These are phyloP conservation scores for Tagetes patula DNA, from an alignment of 129 eudicot genomes.

Conservation along the genomic window DNA sequence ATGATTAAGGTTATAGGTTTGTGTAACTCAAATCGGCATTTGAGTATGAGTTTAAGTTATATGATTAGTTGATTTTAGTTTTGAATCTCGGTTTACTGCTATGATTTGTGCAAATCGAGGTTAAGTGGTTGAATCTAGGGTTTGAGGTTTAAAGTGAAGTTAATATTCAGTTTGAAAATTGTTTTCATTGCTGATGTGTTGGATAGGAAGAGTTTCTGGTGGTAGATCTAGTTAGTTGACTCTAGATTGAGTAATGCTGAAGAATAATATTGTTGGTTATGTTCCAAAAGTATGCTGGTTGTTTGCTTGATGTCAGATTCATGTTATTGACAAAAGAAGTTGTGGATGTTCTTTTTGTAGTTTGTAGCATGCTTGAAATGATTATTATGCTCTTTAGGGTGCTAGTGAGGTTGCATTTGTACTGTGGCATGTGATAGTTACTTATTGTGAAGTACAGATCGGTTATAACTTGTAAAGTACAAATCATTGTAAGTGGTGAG, in stretches of 20 bases:
- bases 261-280: background rate
- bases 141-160: conserved; percentile 12
- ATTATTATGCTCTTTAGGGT: background rate
- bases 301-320: conserved; percentile 12
- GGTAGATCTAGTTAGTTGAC: conserved; percentile 19
- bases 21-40: background rate
- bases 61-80: conserved; percentile 15
- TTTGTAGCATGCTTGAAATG: conserved; percentile 14
- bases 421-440: background rate
- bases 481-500: background rate
- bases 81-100: conserved; percentile 19
- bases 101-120: conserved; percentile 4
- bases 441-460: conserved; percentile 14
- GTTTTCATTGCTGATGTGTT: conserved; percentile 14
- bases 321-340: background rate
- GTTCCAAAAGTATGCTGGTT: background rate
- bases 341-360: background rate
- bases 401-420: background rate
- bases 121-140: conserved; percentile 36
- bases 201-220: background rate
- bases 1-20: conserved; percentile 30
- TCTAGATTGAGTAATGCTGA: conserved; percentile 19
- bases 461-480: background rate
- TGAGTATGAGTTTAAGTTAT: conserved; percentile 7
- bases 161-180: background rate